Evolutionary conservation across 192 early-diverging fungal genomes (phyloP).

Genomic region (Entomortierella parvispora): DNA sequence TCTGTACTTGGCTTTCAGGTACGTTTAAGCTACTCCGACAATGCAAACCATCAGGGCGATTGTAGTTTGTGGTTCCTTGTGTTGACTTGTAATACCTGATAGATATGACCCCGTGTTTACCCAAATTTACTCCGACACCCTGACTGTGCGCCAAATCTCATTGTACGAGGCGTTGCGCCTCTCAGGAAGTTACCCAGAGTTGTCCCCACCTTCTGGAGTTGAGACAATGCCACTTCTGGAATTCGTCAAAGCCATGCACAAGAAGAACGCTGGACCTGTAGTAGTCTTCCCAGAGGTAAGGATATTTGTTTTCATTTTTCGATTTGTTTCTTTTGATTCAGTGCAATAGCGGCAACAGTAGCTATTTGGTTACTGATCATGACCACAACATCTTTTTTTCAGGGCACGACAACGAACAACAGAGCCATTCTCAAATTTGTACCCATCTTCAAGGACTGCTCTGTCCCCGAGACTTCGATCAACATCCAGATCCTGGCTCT

Average conservation of each 20-base stretch:
- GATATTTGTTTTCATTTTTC: no score
- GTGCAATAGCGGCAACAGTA: no score
- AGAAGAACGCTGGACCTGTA: constrained; percentile 62
- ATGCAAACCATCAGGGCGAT: not conserved
- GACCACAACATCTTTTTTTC: constrained; percentile 1
- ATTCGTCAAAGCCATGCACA: constrained; percentile 47
- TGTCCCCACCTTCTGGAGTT: constrained; percentile 29
- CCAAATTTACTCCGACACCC: constrained; percentile 57
- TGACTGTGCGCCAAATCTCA: constrained; percentile 61
- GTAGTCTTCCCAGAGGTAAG: constrained; percentile 76
- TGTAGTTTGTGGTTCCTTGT: not conserved
- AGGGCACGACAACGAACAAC: constrained; percentile 90
- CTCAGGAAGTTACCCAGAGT: constrained; percentile 59
- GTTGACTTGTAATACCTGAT: not conserved
- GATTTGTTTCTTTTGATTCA: no score
- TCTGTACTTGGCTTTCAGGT: constrained; percentile 75
- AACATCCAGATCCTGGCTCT: constrained; percentile 69
- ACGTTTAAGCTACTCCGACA: not conserved
- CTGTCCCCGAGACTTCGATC: constrained; percentile 66
- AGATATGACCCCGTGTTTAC: constrained; percentile 75
- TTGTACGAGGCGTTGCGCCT: constrained; percentile 65
- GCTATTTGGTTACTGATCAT: constrained; percentile 3
- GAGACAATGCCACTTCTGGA: constrained; percentile 56
- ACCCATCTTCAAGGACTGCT: constrained; percentile 73
- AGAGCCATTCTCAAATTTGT: constrained; percentile 81